Evolutionary conservation across 1,284 basidiomycete species (phyloP), one percentile per base, ranked within the genome.

Genomic region (Anthracocystis panici-leucophaei): DNA sequence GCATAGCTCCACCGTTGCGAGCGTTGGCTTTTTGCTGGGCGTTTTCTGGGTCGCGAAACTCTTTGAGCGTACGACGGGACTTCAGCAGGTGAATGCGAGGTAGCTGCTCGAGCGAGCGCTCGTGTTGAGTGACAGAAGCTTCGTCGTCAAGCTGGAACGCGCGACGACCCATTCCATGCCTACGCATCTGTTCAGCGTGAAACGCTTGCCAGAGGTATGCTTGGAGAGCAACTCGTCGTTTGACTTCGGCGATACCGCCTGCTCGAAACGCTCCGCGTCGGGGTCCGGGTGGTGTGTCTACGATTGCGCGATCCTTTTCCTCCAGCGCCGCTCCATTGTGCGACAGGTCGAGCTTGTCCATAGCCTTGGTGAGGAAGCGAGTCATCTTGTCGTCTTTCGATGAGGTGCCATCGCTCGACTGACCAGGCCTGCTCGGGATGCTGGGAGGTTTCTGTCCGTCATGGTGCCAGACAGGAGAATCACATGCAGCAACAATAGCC

Each of bases 151-250:
- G 65, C 21, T 59, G 65, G 40, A 80, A 80, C 9, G 66, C 48
- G 2, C 78, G 53, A 1, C 74, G 67, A 23, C 68, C 74, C 53
- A 80, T 69, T 7, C 73, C 65, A 23, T 76, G 70, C 18, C 78
- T 59, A 11, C 67, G 61, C 77, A 80, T 78, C 48, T 80, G 76
- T 54, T 80, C 78, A 0, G 73, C 68, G 20, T 78, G 73, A 45
- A 78, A 80, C 2, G 78, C 73, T 33, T 80, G 76, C 77, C 76
- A 78, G 10, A 73, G 57, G 41, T 80, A 80, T 0, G 76, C 75
- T 49, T 80, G 78, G 3, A 80, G 42, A 1, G 72, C 75, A 3
- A 80, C 41, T n/a, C 71, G 61, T 18, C 64, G 52, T 56, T 66
- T 74, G 49, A 77, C 64, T 41, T 70, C 75, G n/a, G 6, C 40